Base-by-base conservation (phyloP, 306 rosid species). In the Vachellia pachyceras region DNA sequence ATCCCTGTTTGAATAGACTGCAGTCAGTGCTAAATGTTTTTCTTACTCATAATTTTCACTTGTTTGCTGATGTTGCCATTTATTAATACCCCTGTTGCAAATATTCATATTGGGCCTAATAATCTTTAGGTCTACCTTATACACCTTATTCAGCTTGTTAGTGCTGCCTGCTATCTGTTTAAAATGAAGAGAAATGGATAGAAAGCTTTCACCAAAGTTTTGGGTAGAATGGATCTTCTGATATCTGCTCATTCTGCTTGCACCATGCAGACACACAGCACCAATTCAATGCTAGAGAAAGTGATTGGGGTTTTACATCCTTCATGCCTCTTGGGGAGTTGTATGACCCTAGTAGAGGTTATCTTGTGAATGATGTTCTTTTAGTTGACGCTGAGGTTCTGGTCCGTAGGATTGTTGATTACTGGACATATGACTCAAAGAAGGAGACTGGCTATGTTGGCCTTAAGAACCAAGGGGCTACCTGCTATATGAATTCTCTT, bases 261-360 rank as follows among this genome's bases (percentile, higher is more conserved):
- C 36, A 29, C 55, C 73, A 47, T 84, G 87, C 92, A 92, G 97
- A 92, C 82, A 90, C 97, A 33, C 97, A 92, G 18, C 97, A 92
- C 50, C 97, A 92, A 70, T 92, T 92, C 86, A 90, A 90, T 87
- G 90, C 92, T 1, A 82, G 97, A 7, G 97, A 92, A 89, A 90
- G 97, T 74, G 97, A 92, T 92, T 92, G 97, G 97, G 97, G 97
- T 79, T 92, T 92, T 85, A 90, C 97, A 15, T 89, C 94, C 57
- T 92, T 92, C 75, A 92, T 92, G 94, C 94, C 90, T 74, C 97
- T 92, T 71, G 85, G 92, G 71, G 97, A 92, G 76, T 69, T 92
- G 70, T 92, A 92, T 46, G 97, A 92, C 73, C 94, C 97, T 47
- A 78, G 86, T 70, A 87, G 91, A 89, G 94, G 94, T 55, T 92